Evolutionary conservation across 2,329 filamentous ascomycete genomes (phyloP), one percentile per base, ranked within the genome.

Genomic region (Lecanoromycetidae sp.): DNA sequence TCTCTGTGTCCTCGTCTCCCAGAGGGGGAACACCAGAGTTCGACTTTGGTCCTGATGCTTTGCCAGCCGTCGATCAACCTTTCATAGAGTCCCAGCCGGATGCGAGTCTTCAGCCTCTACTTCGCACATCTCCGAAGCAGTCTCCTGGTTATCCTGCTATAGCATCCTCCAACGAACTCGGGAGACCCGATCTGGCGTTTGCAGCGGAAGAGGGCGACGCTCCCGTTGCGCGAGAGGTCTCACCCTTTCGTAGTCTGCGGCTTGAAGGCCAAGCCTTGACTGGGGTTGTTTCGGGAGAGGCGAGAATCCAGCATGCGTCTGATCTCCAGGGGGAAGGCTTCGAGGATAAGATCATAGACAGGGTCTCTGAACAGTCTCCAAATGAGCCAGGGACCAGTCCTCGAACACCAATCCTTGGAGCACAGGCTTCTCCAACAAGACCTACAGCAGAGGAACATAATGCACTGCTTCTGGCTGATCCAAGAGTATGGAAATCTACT

Each of bases 391-490:
- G 30, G 3, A 20, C 13, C 19, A 13, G 10, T 20, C 7, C 35
- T 23, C 43, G 17, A 5, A 17, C 12, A n/a, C 27, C 5, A 5
- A 22, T 26, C 17, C n/a, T 5, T 91, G 25, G 17, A 2, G 25
- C 40, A 6, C 8, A 2, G 2, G 35, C 10, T 27, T 12, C 34
- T 22, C 37, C 44, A 9, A 41, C n/a, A 1, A 47, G 41, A 23
- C 44, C 44, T 68, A 94, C 87, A 0, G 84, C 91, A 0, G 90
- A 98, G 63, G 84, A 95, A 60, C 87, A 96, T 63, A 98, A 96
- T 59, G 84, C 85, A 8, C 70, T 83, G 50, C 71, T 96, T 1
- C 71, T 98, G 3, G 77, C 83, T 2, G 87, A 96, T 58, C 87
- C 91, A 2, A 80, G 80, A 27, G 79, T 94, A 56, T 78, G 86